A percentile compares a stretch with the other conserved stretches of the same genome.
phyloP scores from a whole-genome alignment of 2,329 filamentous ascomycete genomes.

The Didymella arachidicola region DNA sequence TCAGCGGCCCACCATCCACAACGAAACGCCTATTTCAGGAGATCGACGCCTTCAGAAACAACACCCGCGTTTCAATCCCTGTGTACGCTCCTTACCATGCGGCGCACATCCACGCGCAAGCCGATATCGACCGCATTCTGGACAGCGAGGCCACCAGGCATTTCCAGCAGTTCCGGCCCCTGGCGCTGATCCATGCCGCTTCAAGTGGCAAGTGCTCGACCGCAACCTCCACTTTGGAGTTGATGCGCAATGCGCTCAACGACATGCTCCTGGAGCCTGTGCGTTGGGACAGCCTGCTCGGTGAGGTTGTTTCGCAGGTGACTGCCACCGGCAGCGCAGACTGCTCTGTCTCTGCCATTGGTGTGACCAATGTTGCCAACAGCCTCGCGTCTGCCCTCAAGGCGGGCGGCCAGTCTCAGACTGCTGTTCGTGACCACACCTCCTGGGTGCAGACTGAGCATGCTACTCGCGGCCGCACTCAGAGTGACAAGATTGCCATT shows the following conservation, averaged over 20 bases:
- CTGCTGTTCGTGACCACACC: constrained; percentile 55
- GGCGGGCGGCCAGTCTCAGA: constrained; percentile 57
- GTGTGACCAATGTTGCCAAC: constrained; percentile 62
- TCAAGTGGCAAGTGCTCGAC: constrained; percentile 56
- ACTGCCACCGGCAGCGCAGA: constrained; percentile 51
- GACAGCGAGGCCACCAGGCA: constrained; percentile 50
- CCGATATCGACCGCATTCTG: constrained; percentile 62
- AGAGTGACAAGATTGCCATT: constrained; percentile 78
- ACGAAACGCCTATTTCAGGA: constrained; percentile 62
- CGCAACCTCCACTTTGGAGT: constrained; percentile 56
- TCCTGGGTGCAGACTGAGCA: constrained; percentile 51
- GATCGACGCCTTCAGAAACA: constrained; percentile 57
- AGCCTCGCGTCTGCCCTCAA: constrained; percentile 63
- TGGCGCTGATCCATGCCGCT: constrained; percentile 57
- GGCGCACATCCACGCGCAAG: constrained; percentile 60
- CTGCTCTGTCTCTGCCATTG: constrained; percentile 59
- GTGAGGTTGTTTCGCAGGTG: constrained; percentile 58
- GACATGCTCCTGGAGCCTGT: constrained; percentile 59
- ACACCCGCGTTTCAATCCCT: constrained; percentile 61
- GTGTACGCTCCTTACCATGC: constrained; percentile 68
- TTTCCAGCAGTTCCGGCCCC: constrained; percentile 54
- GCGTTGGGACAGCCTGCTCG: constrained; percentile 59
- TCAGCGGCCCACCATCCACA: constrained; percentile 65
- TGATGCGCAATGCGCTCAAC: constrained; percentile 53
- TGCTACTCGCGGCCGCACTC: constrained; percentile 53